Percentiles rank a stretch among this genome's conserved stretches.
Evolutionary conservation across 345 rosid genomes (phyloP).

Genomic region (Hibiscus syriacus): DNA sequence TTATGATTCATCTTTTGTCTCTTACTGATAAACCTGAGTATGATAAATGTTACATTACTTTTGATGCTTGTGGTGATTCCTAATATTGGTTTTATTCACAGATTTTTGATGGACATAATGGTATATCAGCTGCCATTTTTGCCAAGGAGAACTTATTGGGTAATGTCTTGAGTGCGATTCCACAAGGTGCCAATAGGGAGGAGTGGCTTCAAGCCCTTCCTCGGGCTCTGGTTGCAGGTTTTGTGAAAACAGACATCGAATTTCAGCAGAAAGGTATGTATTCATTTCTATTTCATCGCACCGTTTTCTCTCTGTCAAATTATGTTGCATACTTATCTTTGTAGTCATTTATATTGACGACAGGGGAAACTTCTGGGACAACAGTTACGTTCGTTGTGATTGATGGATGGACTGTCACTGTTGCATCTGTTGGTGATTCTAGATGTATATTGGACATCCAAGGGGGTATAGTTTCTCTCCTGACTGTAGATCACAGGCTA

Average conservation of each 20-base stretch:
- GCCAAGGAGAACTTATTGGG: conserved; percentile 70
- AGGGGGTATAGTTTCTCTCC: conserved; percentile 87
- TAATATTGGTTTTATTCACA: conserved; percentile 24
- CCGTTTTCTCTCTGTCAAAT: not conserved
- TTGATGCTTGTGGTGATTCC: conserved; percentile 5
- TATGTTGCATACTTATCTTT: conserved; percentile 17
- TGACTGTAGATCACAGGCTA: conserved; percentile 96
- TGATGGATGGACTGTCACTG: conserved; percentile 99
- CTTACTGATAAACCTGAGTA: not conserved
- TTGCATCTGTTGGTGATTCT: conserved; percentile 97
- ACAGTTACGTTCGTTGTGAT: conserved; percentile 95
- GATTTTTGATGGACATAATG: conserved; percentile 99
- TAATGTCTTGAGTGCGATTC: conserved; percentile 91
- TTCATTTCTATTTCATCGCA: conserved; percentile 3
- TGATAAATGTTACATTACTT: not conserved
- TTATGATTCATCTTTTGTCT: too few relatives aligned
- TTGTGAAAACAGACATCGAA: conserved; percentile 97
- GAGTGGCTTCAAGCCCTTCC: conserved; percentile 99
- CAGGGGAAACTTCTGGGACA: conserved; percentile 99
- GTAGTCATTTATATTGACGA: conserved; percentile 16
- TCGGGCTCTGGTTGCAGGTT: conserved; percentile 93
- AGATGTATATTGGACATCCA: conserved; percentile 98
- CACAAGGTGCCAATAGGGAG: conserved; percentile 59
- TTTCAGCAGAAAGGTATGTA: conserved; percentile 85
- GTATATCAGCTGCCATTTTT: conserved; percentile 95